Evolutionary conservation across 129 eudicot species (phyloP).

Genomic region (Kitagawia praeruptora): DNA sequence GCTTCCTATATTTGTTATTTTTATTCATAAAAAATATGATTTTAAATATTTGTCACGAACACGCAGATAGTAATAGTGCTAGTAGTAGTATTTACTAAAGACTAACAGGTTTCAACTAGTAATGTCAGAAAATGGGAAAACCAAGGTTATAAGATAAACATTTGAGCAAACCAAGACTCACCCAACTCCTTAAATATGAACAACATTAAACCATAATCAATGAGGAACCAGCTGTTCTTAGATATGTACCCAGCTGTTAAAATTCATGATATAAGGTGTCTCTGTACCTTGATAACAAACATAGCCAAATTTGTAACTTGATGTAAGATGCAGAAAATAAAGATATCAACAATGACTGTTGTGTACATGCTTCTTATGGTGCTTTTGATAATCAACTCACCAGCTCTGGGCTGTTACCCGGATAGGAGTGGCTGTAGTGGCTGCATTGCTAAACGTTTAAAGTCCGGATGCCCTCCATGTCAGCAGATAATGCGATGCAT

Average conservation of each 20-base stretch:
- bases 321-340: conserved; percentile 11
- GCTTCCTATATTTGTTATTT: too few species aligned
- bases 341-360: conserved; percentile 3
- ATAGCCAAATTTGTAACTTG: neutral
- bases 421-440: conserved; percentile 38
- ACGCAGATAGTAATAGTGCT: too few species aligned
- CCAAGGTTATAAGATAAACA: neutral
- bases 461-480: conserved; percentile 59
- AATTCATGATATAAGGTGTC: neutral
- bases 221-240: neutral
- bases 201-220: neutral
- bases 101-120: neutral
- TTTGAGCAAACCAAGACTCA: conserved; percentile 10
- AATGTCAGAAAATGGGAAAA: neutral
- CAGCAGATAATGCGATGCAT: conserved; percentile 63
- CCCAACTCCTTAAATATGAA: neutral
- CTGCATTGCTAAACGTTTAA: conserved; percentile 50
- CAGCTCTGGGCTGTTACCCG: conserved; percentile 30
- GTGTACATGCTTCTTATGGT: conserved; percentile 25
- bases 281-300: neutral
- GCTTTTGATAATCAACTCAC: conserved; percentile 6
- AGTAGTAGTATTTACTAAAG: neutral
- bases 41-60: too few species aligned
- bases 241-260: neutral
- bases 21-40: too few species aligned